Evolutionary conservation across 208 protist species (phyloP), one percentile per base, ranked within the genome.

Genomic region (Polymyxa betae): DNA sequence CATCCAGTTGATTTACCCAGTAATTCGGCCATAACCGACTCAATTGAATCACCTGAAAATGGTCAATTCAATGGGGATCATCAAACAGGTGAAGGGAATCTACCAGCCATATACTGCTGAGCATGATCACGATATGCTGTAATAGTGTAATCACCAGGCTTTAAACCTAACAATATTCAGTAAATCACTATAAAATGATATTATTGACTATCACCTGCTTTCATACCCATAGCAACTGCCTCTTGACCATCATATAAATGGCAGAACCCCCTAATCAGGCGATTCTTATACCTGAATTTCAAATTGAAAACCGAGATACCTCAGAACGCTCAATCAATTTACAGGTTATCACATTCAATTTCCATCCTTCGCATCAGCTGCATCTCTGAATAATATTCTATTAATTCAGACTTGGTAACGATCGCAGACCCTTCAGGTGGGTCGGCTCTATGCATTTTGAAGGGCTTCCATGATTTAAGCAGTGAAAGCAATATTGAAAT

Each of bases 211-310:
- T 38, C 35, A 82, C 72, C 72, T 77, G 38, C 35, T 24, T 40
- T 77, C 20, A 45, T 16, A 78, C 91, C 29, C 45, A 82, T 90
- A 20, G 45, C 35, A 38, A 45, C 35, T 43, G 44, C 90, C 45
- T 90, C 95, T 92, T 99, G 97, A 45, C 98, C 98, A 94, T 97
- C 98, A 95, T 98, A 99, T 38, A 99, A 94, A 92, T 99, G 98
- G 95, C 97, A 98, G 94, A 99, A 99, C 90, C 98, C 98, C 88
- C 97, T 95, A 91, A 99, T 98, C 90, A 96, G 95, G 94, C 97
- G 96, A 38, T 95, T 94, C 94, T 99, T 98, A 95, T 99, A 99
- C 88, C 97, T 96, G 91, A 97, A 95, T 93, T 98, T 66, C 54
- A 66, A n/a, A 82, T 82, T 43, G 72, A 20, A 43, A 35, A 35